A percentile compares a stretch with the other conserved stretches of the same genome.
Conservation (phyloP, 306 rosid species). For the Medicago lupulina region DNA sequence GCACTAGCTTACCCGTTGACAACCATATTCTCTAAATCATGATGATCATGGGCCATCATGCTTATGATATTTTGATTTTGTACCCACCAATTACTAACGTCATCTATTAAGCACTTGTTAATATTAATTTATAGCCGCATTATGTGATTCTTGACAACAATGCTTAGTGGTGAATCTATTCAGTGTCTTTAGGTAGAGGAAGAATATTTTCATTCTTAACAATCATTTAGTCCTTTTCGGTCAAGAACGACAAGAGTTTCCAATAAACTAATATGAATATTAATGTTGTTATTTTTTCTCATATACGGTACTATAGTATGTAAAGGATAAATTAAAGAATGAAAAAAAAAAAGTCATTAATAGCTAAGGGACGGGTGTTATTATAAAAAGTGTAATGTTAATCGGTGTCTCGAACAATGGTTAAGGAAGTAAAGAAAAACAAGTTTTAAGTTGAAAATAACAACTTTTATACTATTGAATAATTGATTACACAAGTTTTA, state of each 20-base stretch:
- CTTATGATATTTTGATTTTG: slow-evolving; percentile 18
- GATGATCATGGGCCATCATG: slow-evolving; percentile 28
- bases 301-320: too few species aligned
- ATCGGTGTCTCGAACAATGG: too few species aligned
- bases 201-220: slow-evolving; percentile 46
- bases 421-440: too few species aligned
- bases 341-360: too few species aligned
- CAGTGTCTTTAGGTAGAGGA: slow-evolving; percentile 44
- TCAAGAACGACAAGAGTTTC: slow-evolving; percentile 43
- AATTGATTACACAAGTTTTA: too few species aligned
- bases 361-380: too few species aligned
- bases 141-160: slow-evolving; percentile 41
- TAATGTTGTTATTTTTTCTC: too few species aligned
- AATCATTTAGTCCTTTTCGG: slow-evolving; percentile 35
- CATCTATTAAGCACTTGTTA: slow-evolving; percentile 43
- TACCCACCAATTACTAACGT: slow-evolving; percentile 36
- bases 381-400: too few species aligned
- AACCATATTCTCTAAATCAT: slow-evolving; percentile 20
- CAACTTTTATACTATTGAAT: too few species aligned
- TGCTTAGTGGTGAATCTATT: slow-evolving; percentile 47
- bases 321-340: too few species aligned
- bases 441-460: too few species aligned
- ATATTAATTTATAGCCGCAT: slow-evolving; percentile 45
- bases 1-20: slow-evolving; percentile 44
- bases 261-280: too few species aligned